Evolutionary conservation across 768 basidiomycete species (phyloP), one percentile per base, ranked within the genome.

Genomic region (Xerocomellus chrysenteron): DNA sequence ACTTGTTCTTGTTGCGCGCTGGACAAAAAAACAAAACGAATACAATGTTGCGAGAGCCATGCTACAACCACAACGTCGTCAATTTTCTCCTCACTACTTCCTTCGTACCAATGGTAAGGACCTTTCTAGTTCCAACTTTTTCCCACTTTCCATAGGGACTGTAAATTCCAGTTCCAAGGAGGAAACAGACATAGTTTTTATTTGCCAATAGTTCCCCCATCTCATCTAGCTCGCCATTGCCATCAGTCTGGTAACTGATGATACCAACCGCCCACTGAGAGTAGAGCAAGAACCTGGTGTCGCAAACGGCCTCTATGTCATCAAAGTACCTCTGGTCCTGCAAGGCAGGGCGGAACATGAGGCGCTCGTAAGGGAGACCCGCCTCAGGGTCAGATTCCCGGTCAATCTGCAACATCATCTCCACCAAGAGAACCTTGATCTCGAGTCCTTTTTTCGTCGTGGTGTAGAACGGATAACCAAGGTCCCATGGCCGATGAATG

Each of bases 201-300:
- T 51, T 30, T 16, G 48, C 48, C 6, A 30, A 35, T 1, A 55
- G 36, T 19, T 55, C 54, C 2, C 48, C 54, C n/a, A 5, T 50
- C 10, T 55, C 40, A 7, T 55, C 42, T 1, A 12, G 41, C 47
- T 43, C 28, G 9, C n/a, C 42, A 9, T 44, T 51, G 11, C 42
- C 24, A 14, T 51, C 54, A 6, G 56, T 57, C 28, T 55, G 53
- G 13, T 57, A 57, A 26, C 42, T 57, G 41, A 57, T 39, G 40
- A 57, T 39, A 13, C 56, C 56, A 4, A 57, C 56, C 17, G 47
- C 54, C 47, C 56, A 57, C 10, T 19, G 53, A 16, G 56, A 57
- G 19, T 49, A 48, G 21, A 32, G 28, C 33, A 56, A 13, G 41
- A 57, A 57, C 36, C 47, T 55, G 12, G 42, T 37, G 14, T 57